A percentile compares a stretch with the other conserved stretches of the same genome.
phyloP scores from a whole-genome alignment of 1,284 basidiomycete genomes.

The Austropuccinia psidii region DNA sequence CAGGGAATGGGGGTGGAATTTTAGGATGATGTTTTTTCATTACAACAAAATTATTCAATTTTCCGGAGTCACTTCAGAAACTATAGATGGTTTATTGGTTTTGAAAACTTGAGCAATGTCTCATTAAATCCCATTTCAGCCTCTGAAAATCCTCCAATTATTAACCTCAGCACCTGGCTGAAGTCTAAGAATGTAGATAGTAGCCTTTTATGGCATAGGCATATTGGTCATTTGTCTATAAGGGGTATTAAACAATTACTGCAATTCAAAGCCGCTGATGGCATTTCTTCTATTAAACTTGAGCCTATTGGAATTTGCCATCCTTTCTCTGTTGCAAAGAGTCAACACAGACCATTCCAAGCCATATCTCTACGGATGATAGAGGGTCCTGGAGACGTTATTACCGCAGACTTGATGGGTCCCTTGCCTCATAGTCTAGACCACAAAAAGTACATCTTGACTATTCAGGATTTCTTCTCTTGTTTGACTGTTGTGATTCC shows the following conservation, averaged over 20 bases:
- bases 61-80: too few relatives aligned
- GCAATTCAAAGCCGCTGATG: neutral
- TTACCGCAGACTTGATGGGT: neutral
- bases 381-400: neutral
- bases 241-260: neutral
- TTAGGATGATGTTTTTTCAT: too few relatives aligned
- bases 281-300: neutral
- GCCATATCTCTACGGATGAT: neutral
- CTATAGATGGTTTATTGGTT: too few relatives aligned
- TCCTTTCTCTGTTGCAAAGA: neutral
- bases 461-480: neutral
- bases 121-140: too few relatives aligned
- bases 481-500: neutral
- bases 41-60: too few relatives aligned
- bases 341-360: neutral
- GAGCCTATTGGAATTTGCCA: neutral
- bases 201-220: neutral
- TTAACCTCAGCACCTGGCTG: too few relatives aligned
- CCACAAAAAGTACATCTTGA: neutral
- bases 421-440: neutral
- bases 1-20: too few relatives aligned
- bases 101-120: too few relatives aligned
- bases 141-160: too few relatives aligned
- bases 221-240: neutral
- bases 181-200: too few relatives aligned